Base-by-base conservation (phyloP, 2,329 filamentous ascomycete species). In the Hypoxylon sp. region DNA sequence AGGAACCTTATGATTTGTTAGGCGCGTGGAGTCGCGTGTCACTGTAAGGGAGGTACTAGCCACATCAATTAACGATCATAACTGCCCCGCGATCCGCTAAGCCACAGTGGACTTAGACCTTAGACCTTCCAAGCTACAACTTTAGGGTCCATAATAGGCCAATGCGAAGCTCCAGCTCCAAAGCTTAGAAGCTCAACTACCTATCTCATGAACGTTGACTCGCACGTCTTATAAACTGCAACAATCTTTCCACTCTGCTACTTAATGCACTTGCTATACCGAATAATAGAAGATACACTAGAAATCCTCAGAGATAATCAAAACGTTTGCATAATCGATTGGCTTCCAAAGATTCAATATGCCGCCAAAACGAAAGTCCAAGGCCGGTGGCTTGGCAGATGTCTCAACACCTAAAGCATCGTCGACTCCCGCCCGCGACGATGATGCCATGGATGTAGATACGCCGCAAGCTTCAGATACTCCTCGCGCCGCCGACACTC, bases 321-420 rank as follows among this genome's bases (percentile, higher is more conserved):
- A n/a, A n/a, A n/a, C n/a, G n/a, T 16, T 21, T 27, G 5, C 16
- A 15, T 27, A 16, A 17, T n/a, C 36, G 32, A 36, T 16, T 31
- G 15, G 20, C 9, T 17, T 35, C 12, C 1, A 25, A 17, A 29
- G 7, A 19, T 7, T 11, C 51, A 66, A 59, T 34, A 90, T 90
- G 87, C 83, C 87, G 45, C 87, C 87, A 1, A 81, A 83, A 59
- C 91, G 91, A 70, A 87, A 84, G 64, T 78, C 80, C 26, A 87
- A 83, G 64, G 73, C 69, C 38, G 15, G 34, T 11, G 70, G 77
- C 61, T 73, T 78, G 32, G 78, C 77, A 44, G 77, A 81, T 21
- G 77, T 78, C 37, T 81, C 83, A 9, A 86, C 83, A n/a, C 80
- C 71, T 11, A 69, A 71, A 20, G 65, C 70, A 7, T 70, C 80